A percentile compares a stretch with the other conserved stretches of the same genome.
Conservation (phyloP, 306 rosid genomes). For the Cyclanthera cordifolia region DNA sequence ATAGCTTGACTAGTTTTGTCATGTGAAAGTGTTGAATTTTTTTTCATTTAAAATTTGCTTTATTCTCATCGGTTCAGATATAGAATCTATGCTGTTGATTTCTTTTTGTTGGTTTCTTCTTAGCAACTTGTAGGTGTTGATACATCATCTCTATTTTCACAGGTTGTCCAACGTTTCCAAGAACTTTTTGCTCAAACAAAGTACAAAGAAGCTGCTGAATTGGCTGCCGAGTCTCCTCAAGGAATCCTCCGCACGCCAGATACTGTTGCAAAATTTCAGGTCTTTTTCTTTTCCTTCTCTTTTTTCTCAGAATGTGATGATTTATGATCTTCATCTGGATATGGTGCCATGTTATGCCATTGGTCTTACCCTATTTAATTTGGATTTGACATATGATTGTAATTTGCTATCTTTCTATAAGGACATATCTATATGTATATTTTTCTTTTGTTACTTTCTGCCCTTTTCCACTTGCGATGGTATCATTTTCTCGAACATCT, state of each 20-base stretch:
- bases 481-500: constrained; percentile 4
- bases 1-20: neutral
- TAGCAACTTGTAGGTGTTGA: constrained; percentile 1
- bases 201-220: constrained; percentile 98
- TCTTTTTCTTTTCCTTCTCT: constrained; percentile 10
- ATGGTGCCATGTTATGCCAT: neutral
- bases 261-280: constrained; percentile 99
- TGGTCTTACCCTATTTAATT: neutral
- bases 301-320: neutral
- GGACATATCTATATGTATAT: neutral
- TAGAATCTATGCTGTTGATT: neutral
- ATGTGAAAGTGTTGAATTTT: neutral
- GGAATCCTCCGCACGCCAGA: constrained; percentile 97
- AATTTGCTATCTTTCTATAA: neutral
- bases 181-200: constrained; percentile 97
- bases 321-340: neutral
- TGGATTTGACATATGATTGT: neutral
- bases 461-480: neutral
- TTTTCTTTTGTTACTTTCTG: neutral
- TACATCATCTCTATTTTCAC: constrained; percentile 22
- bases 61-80: neutral
- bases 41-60: neutral
- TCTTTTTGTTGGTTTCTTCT: no score
- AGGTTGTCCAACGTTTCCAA: constrained; percentile 98
- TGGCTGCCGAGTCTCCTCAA: constrained; percentile 98